These are phyloP conservation scores for Trametes maxima DNA, from an alignment of 768 basidiomycete genomes.

Conservation along the genomic window DNA sequence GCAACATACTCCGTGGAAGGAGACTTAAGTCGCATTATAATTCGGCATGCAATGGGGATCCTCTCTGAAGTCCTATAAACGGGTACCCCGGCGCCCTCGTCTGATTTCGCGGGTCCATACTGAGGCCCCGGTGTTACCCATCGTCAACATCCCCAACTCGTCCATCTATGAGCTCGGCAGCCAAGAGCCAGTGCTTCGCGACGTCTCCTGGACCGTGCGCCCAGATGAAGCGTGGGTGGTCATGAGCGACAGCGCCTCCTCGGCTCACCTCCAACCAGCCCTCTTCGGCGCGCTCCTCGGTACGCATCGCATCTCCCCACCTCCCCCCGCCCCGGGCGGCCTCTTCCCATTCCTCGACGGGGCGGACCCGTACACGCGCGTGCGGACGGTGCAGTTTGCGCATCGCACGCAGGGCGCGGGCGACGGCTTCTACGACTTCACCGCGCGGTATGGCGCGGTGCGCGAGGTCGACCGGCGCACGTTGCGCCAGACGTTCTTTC, in stretches of 20 bases:
- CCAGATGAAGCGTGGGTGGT: slow-evolving; percentile 31
- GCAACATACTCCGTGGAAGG: no score
- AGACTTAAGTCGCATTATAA: neutral
- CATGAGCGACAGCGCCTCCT: slow-evolving; percentile 20
- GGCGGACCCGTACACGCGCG: slow-evolving; percentile 50
- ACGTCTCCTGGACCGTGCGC: slow-evolving; percentile 28
- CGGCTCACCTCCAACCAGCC: slow-evolving; percentile 26
- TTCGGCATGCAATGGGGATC: slow-evolving; percentile 7
- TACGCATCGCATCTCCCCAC: slow-evolving; percentile 68
- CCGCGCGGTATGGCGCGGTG: slow-evolving; percentile 88
- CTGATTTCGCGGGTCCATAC: slow-evolving; percentile 7
- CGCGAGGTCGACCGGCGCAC: slow-evolving; percentile 83
- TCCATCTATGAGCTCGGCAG: slow-evolving; percentile 30
- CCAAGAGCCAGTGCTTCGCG: slow-evolving; percentile 24
- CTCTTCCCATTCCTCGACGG: slow-evolving; percentile 74
- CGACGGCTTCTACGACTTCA: slow-evolving; percentile 89
- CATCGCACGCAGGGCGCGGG: slow-evolving; percentile 57
- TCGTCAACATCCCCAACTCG: slow-evolving; percentile 29
- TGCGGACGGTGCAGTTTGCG: slow-evolving; percentile 68
- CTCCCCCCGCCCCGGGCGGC: slow-evolving; percentile 54
- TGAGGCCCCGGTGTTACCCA: slow-evolving; percentile 12
- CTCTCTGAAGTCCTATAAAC: neutral
- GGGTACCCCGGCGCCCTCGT: neutral
- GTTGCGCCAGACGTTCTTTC: slow-evolving; percentile 69
- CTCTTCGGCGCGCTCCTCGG: slow-evolving; percentile 42